These are phyloP conservation scores for Candida oleophila DNA, from an alignment of 805 yeast genomes.

Conservation along the genomic window DNA sequence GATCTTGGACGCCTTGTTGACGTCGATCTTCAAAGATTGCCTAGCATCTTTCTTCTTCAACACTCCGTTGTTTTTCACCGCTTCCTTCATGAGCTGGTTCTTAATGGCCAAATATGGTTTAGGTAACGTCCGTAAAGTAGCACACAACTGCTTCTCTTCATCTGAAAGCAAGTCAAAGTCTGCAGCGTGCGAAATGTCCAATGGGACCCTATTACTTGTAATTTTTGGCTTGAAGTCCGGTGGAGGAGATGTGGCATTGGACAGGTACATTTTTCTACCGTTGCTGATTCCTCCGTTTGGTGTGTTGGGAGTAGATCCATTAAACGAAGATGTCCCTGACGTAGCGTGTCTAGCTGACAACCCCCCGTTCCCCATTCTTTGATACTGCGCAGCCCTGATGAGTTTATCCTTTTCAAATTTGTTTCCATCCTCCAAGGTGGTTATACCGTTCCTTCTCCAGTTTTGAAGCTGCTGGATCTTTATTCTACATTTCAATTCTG, in stretches of 20 bases:
- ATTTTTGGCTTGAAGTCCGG: constrained; percentile 44
- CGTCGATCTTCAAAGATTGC: constrained; percentile 80
- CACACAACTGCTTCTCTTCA: constrained; percentile 87
- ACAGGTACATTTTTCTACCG: constrained; percentile 20
- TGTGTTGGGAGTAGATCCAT: constrained; percentile 12
- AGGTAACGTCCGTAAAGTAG: constrained; percentile 80
- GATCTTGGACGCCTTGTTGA: constrained; percentile 79
- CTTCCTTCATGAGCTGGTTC: constrained; percentile 83
- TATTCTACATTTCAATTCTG: constrained; percentile 75
- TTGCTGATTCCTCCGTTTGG: constrained; percentile 10
- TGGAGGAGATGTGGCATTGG: constrained; percentile 30
- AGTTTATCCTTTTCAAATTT: constrained; percentile 88
- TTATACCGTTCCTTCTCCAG: constrained; percentile 89
- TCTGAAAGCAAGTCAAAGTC: constrained; percentile 80
- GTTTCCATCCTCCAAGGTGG: constrained; percentile 76
- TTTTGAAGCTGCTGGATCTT: constrained; percentile 89
- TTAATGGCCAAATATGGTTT: constrained; percentile 93
- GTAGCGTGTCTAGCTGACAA: constrained; percentile 21
- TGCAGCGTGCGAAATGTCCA: constrained; percentile 73
- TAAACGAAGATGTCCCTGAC: constrained; percentile 16
- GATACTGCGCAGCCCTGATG: constrained; percentile 60
- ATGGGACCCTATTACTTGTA: constrained; percentile 46
- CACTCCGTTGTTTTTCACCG: constrained; percentile 79
- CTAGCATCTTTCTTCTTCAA: constrained; percentile 83
- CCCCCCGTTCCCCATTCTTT: constrained; percentile 48